Percentiles rank a stretch among this genome's conserved stretches.
phyloP scores from a whole-genome alignment of 805 yeast genomes.

The Kluyveromyces siamensis region DNA sequence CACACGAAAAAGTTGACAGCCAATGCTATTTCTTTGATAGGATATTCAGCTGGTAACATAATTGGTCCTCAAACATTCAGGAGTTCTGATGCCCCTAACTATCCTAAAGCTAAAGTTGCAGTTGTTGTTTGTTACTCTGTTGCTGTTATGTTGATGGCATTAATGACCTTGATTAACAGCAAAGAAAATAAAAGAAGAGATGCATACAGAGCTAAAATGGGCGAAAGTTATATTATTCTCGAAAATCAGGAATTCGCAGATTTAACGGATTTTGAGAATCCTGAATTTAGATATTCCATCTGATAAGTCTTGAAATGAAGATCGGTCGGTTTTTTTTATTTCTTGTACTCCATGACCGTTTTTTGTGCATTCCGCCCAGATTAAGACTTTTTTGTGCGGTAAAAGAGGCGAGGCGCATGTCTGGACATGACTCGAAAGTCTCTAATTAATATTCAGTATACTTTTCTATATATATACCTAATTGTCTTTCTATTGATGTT shows the following conservation, averaged over 20 bases:
- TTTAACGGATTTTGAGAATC: conserved; percentile 36
- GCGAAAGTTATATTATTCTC: conserved; percentile 10
- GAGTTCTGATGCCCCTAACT: conserved; percentile 48
- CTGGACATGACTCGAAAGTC: too few species aligned
- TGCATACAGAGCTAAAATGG: conserved; percentile 20
- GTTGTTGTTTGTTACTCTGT: conserved; percentile 41
- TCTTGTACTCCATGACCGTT: too few species aligned
- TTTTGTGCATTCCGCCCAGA: too few species aligned
- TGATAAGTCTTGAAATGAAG: not conserved
- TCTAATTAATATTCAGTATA: too few species aligned
- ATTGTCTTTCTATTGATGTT: too few species aligned
- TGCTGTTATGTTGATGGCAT: conserved; percentile 30
- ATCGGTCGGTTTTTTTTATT: too few species aligned
- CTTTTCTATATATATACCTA: too few species aligned
- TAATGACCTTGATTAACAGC: conserved; percentile 21
- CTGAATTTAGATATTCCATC: conserved; percentile 32
- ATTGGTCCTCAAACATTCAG: conserved; percentile 69
- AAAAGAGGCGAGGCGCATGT: too few species aligned
- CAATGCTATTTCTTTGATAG: conserved; percentile 50
- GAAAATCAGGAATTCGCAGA: conserved; percentile 29
- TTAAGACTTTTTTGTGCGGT: too few species aligned
- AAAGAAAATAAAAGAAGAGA: conserved; percentile 39
- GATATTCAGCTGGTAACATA: conserved; percentile 59
- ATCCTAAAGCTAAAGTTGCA: conserved; percentile 45
- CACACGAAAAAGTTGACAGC: conserved; percentile 62